phyloP scores from a whole-genome alignment of 2,329 filamentous ascomycete species.

The Botryotinia globosa region DNA sequence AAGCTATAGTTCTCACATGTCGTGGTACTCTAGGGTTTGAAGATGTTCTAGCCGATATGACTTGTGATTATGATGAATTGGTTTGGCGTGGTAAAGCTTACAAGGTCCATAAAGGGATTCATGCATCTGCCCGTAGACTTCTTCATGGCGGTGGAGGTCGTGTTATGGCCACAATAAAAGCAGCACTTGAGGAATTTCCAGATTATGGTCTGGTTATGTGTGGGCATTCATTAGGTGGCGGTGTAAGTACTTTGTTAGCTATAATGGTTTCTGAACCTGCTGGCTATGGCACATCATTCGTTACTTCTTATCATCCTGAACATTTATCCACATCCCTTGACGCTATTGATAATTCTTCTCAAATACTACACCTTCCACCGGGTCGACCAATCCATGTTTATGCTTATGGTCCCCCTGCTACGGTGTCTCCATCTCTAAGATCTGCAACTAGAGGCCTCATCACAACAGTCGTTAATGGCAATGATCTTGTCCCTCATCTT shows the following conservation, averaged over 20 bases:
- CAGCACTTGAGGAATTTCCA: slow-evolving; percentile 52
- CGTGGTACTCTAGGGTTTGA: slow-evolving; percentile 56
- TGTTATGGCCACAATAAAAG: slow-evolving; percentile 52
- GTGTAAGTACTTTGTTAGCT: slow-evolving; percentile 53
- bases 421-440: slow-evolving; percentile 67
- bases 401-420: slow-evolving; percentile 72
- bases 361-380: slow-evolving; percentile 54
- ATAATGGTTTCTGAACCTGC: slow-evolving; percentile 52
- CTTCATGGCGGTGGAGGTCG: slow-evolving; percentile 48
- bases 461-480: slow-evolving; percentile 69
- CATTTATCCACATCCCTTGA: slow-evolving; percentile 59
- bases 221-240: slow-evolving; percentile 54
- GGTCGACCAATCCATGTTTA: slow-evolving; percentile 75
- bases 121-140: slow-evolving; percentile 52
- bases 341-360: slow-evolving; percentile 26
- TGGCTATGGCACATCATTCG: slow-evolving; percentile 44
- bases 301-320: slow-evolving; percentile 66
- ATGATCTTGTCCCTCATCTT: slow-evolving; percentile 70
- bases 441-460: slow-evolving; percentile 70
- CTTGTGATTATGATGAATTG: slow-evolving; percentile 53
- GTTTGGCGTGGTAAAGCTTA: slow-evolving; percentile 49
- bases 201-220: slow-evolving; percentile 56
- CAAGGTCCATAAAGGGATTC: slow-evolving; percentile 56
- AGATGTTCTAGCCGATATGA: slow-evolving; percentile 56
- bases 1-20: slow-evolving; percentile 54